Evolutionary conservation across 805 yeast genomes (phyloP).

Genomic region (Kurtzmaniella cleridarum): DNA sequence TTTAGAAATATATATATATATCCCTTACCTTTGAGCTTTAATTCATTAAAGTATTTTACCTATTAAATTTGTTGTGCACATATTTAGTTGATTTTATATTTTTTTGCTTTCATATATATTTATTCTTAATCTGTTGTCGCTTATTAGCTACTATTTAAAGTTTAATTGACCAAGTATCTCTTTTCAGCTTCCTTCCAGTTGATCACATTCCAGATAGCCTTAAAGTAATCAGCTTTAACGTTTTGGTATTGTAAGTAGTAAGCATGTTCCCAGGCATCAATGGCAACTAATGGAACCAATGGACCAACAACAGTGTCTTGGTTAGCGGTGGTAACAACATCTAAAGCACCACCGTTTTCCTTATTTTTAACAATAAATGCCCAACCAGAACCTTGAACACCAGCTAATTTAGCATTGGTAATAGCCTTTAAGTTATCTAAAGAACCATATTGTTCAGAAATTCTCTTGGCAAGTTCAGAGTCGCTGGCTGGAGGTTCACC

Average conservation of each 20-base stretch:
- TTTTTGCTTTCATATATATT: too few species aligned
- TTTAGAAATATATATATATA: slow-evolving; percentile 23
- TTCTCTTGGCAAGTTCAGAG: slow-evolving; percentile 54
- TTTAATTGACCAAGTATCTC: slow-evolving; percentile 39
- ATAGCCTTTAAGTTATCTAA: slow-evolving; percentile 59
- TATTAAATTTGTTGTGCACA: too few species aligned
- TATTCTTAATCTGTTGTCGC: too few species aligned
- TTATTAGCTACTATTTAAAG: neutral
- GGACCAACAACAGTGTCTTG: slow-evolving; percentile 80
- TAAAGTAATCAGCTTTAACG: slow-evolving; percentile 86
- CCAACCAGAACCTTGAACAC: slow-evolving; percentile 95
- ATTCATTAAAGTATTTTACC: too few species aligned
- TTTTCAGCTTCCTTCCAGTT: slow-evolving; percentile 89
- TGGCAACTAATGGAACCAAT: slow-evolving; percentile 73
- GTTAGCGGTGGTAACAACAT: slow-evolving; percentile 75
- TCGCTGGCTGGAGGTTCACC: slow-evolving; percentile 51
- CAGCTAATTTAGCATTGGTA: slow-evolving; percentile 64
- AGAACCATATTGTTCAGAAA: slow-evolving; percentile 62
- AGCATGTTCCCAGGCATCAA: slow-evolving; percentile 97
- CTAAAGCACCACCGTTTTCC: slow-evolving; percentile 62
- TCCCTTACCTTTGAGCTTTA: neutral
- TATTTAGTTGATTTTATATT: neutral
- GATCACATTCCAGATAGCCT: slow-evolving; percentile 90
- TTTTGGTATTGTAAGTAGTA: slow-evolving; percentile 91
- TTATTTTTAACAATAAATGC: slow-evolving; percentile 83